Evolutionary conservation across 1,284 basidiomycete genomes (phyloP).

Genomic region (Phellinidium pouzarii): DNA sequence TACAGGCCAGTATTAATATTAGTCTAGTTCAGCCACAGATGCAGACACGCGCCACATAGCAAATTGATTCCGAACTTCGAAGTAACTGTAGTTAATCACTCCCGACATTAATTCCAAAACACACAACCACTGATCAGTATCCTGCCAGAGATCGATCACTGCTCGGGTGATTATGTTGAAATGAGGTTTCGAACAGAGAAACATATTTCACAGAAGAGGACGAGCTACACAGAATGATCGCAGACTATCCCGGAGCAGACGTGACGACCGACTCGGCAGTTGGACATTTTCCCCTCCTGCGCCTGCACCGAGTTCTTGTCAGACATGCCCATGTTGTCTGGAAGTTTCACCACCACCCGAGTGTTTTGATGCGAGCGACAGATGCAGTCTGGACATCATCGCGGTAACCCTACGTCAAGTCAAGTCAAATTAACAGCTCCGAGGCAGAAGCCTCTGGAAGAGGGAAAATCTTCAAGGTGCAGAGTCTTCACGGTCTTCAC

Average conservation of each 20-base stretch:
- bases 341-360: background rate
- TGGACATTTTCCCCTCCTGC: background rate
- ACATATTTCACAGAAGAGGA: background rate
- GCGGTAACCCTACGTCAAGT: background rate
- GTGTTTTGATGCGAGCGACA: too few species aligned
- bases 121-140: too few species aligned
- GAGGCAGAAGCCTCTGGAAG: background rate
- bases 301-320: background rate
- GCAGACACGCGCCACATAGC: too few species aligned
- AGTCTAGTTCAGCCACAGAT: too few species aligned
- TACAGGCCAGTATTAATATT: too few species aligned
- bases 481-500: too few species aligned
- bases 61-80: too few species aligned
- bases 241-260: too few species aligned
- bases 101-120: too few species aligned
- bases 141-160: too few species aligned
- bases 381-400: background rate
- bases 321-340: background rate
- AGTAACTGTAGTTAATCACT: too few species aligned
- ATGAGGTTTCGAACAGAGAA: background rate
- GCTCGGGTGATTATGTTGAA: background rate
- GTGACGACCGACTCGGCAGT: background rate
- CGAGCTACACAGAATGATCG: background rate
- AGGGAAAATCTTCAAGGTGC: too few species aligned
- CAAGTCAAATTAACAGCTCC: constrained; percentile 1